Conservation (phyloP, 1,284 basidiomycete species). For the Omphalotus olearius region DNA sequence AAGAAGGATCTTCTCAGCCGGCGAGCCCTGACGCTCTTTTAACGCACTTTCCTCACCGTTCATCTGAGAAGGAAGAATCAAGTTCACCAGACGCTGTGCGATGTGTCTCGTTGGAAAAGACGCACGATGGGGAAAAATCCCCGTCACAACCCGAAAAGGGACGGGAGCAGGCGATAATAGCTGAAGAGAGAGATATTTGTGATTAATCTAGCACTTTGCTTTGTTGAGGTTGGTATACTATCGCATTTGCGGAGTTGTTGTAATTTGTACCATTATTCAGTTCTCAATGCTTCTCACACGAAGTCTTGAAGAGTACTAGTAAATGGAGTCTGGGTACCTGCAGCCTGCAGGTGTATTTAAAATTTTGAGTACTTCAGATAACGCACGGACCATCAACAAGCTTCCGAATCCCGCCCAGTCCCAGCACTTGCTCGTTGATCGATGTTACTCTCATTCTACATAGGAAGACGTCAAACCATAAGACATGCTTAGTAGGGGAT, state of each 20-base stretch:
- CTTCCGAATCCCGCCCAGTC: too few species aligned
- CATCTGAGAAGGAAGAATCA: background rate
- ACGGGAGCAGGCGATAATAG: background rate
- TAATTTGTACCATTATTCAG: background rate
- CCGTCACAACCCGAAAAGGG: background rate
- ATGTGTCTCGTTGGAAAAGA: background rate
- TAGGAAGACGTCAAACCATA: too few species aligned
- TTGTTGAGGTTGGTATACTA: background rate
- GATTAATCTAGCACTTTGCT: background rate
- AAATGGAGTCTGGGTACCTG: too few species aligned
- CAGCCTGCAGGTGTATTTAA: too few species aligned
- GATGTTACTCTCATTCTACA: too few species aligned
- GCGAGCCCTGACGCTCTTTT: too few species aligned
- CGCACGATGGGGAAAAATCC: background rate
- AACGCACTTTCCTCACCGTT: background rate
- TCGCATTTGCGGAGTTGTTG: background rate
- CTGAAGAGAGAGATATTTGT: conserved; percentile 5
- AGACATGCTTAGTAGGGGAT: too few species aligned
- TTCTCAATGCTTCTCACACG: background rate
- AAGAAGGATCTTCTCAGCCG: too few species aligned
- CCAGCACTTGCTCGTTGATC: too few species aligned
- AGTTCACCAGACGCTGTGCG: background rate
- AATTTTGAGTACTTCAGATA: too few species aligned
- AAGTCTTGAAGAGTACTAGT: too few species aligned
- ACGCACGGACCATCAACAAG: too few species aligned